Evolutionary conservation across 83 land plant species (phyloP), one percentile per base, ranked within the genome.

Genomic region (Isoetes engelmannii): DNA sequence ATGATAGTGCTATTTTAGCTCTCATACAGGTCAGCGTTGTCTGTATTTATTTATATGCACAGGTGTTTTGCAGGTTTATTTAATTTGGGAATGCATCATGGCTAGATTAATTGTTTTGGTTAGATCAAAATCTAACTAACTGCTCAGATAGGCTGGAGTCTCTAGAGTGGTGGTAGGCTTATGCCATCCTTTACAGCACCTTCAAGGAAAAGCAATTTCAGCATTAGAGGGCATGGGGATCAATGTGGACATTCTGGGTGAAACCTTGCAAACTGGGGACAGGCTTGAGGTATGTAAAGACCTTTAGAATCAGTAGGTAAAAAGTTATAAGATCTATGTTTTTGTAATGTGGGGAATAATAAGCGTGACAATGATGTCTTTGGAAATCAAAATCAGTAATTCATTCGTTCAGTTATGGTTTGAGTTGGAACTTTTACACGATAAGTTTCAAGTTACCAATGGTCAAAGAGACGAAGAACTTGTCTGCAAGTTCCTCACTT

Each of bases 141-240:
- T 70, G 45, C 15, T 42, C 47, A 46, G 19, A 45, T 56, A 90
- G 96, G 87, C 89, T 77, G 92, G 92, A 69, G 79, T 91, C 46
- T 67, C 77, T 50, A 84, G 89, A 68, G 92, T 85, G 50, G 92
- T 91, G 15, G 84, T 91, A 56, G 96, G 96, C 12, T 69, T 91
- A 3, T 82, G 84, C 47, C 85, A 91, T 71, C 96, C 96, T 10
- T 61, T 87, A 53, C 75, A 80, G 61, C 92, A 87, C 79, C 78
- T 87, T n/a, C 70, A 85, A 55, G 92, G 96, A 19, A 80, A 82
- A 47, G 89, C 92, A 51, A 72, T 91, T 10, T 72, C 61, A 4
- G 74, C 82, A 0, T 69, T 91, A 21, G 76, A 89, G 56, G 75
- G 73, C 72, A 77, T 73, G 63, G 86, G 89, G 5, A 15, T 83